phyloP scores from a whole-genome alignment of 2,329 filamentous ascomycete species.

The Microcyclosporella mali region DNA sequence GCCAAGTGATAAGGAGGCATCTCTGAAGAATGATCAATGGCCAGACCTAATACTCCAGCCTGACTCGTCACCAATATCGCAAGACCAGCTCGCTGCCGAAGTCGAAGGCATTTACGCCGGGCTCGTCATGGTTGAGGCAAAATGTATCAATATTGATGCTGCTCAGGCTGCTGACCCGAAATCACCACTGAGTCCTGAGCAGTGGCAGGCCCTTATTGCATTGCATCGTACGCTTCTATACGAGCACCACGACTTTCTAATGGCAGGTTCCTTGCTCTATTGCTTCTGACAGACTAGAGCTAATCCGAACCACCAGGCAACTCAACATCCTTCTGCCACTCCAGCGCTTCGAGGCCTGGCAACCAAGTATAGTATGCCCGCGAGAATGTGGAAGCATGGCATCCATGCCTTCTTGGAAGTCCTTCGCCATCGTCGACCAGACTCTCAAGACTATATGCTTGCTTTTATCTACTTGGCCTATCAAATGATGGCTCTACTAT shows the following conservation, averaged over 20 bases:
- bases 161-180: conserved; percentile 52
- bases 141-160: conserved; percentile 77
- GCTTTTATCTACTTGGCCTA: conserved; percentile 86
- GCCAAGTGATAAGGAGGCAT: background rate
- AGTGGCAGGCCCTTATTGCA: conserved; percentile 79
- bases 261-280: conserved; percentile 33
- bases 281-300: background rate
- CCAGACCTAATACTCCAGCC: conserved; percentile 21
- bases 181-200: conserved; percentile 50
- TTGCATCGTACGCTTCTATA: conserved; percentile 62
- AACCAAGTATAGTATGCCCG: conserved; percentile 82
- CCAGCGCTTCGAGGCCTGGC: conserved; percentile 62
- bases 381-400: conserved; percentile 87
- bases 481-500: conserved; percentile 78
- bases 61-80: conserved; percentile 50
- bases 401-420: conserved; percentile 53
- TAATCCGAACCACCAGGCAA: conserved; percentile 43
- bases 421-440: conserved; percentile 65
- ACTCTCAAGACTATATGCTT: conserved; percentile 80
- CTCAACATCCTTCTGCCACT: conserved; percentile 74
- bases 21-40: conserved; percentile 5
- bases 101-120: conserved; percentile 80
- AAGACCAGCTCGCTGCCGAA: conserved; percentile 72
- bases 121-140: conserved; percentile 77
- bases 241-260: conserved; percentile 54